phyloP scores from a whole-genome alignment of 805 yeast species.

The Ogataea allantospora region DNA sequence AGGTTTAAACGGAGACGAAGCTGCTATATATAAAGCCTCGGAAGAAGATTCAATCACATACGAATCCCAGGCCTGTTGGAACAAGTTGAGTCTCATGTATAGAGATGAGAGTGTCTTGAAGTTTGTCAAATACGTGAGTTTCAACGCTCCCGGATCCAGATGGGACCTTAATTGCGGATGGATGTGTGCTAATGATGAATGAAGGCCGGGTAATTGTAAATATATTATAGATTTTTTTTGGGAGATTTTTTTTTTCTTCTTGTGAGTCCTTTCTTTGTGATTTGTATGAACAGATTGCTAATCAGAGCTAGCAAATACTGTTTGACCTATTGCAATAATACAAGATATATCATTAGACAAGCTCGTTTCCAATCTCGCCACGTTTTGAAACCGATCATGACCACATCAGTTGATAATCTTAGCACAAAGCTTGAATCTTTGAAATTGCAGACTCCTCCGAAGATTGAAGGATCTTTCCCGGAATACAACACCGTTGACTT shows the following conservation, averaged over 20 bases:
- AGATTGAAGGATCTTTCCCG: constrained; percentile 63
- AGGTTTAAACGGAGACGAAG: constrained; percentile 57
- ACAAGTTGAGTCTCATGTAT: constrained; percentile 69
- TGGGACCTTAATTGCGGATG: constrained; percentile 88
- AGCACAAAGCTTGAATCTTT: constrained; percentile 26
- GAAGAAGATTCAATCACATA: constrained; percentile 74
- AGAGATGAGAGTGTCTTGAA: constrained; percentile 86
- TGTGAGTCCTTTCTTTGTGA: constrained; percentile 2
- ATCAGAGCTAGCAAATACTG: constrained; percentile 3
- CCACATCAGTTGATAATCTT: constrained; percentile 27
- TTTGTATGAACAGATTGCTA: constrained; percentile 11
- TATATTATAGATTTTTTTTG: background rate
- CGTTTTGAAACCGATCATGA: constrained; percentile 23
- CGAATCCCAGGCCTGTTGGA: constrained; percentile 83
- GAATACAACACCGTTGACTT: constrained; percentile 79
- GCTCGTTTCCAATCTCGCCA: background rate
- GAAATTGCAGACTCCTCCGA: constrained; percentile 39
- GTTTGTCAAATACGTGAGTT: constrained; percentile 89
- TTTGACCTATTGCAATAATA: constrained; percentile 1
- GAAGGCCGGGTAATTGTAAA: constrained; percentile 28
- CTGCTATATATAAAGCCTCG: constrained; percentile 74
- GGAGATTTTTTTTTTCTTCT: constrained; percentile 1
- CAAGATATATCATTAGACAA: background rate
- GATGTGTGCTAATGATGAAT: constrained; percentile 57
- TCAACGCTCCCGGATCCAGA: constrained; percentile 83